Base-by-base conservation (phyloP, 371 early-diverging fungal species). In the Conidiobolus incongruus region DNA sequence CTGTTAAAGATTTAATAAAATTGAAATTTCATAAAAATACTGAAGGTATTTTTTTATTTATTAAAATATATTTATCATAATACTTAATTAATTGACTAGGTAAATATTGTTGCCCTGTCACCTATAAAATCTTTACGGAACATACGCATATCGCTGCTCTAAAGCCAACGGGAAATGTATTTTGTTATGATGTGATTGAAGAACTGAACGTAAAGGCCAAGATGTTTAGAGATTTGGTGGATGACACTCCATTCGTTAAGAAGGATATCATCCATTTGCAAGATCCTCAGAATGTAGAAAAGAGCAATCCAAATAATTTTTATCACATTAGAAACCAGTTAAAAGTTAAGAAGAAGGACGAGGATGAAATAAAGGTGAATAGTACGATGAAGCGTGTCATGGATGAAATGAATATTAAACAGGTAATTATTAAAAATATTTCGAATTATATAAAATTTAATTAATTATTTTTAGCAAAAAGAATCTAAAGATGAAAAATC, bases 81-180 rank as follows among this genome's bases (percentile, higher is more conserved):
- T 26, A 16, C 32, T 20, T 20, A 31, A 11, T 28, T 1, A 24
- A 24, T 40, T 22, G 26, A n/a, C n/a, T 44, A 62, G 63, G 46
- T 15, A 75, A 80, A 38, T 85, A 72, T 40, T 69, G 78, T 40
- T 88, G 89, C 53, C 94, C 96, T 4, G 76, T 92, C 40, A 83
- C 93, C 1, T 79, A 74, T 48, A 80, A 83, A 49, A 77, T 71
- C 6, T 85, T 95, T 52, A 75, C 72, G 19, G 83, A 82, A 42
- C 70, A 80, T 52, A 77, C 91, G 0, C 81, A 85, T 34, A 92
- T 93, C 47, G 92, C 84, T 1, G 89, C 88, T 29, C 75, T 88
- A 55, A 72, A 66, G 38, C 62, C 79, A 1, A 72, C 82, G 5
- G 93, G 93, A 40, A 77, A 92, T 38, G 93, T 93, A 1, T 93